Conservation (phyloP, 352 stramenopile genomes). For the Globisporangium abappressorium region DNA sequence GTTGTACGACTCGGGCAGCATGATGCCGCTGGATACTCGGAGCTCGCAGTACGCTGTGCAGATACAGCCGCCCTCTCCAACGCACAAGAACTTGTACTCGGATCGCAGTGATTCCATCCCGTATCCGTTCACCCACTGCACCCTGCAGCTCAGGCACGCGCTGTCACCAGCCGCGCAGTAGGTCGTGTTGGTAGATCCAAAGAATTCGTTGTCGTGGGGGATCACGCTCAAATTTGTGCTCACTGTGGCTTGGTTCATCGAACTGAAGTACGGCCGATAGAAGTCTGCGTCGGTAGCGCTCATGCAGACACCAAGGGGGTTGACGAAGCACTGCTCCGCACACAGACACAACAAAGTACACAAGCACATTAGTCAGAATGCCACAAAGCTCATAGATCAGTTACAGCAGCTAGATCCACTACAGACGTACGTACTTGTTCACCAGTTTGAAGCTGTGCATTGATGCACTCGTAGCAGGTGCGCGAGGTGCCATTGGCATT, state of each 20-base stretch:
- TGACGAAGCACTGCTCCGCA: not conserved
- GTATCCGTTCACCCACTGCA: slow-evolving; percentile 17
- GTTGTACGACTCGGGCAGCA: not conserved
- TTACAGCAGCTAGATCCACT: too few relatives aligned
- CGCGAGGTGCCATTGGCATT: slow-evolving; percentile 11
- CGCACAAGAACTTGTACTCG: slow-evolving; percentile 20
- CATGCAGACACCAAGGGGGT: not conserved
- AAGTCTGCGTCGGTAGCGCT: not conserved
- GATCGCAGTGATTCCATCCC: slow-evolving; percentile 11
- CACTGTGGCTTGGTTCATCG: not conserved
- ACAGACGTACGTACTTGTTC: slow-evolving; percentile 10
- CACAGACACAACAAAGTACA: too few relatives aligned
- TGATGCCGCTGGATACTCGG: slow-evolving; percentile 6
- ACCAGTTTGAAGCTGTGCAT: slow-evolving; percentile 22
- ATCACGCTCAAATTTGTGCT: slow-evolving; percentile 31
- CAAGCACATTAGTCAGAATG: too few relatives aligned
- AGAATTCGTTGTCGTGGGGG: slow-evolving; percentile 31
- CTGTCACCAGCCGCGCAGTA: slow-evolving; percentile 35
- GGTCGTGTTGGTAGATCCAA: slow-evolving; percentile 25
- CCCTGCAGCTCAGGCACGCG: slow-evolving; percentile 22
- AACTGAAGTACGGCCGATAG: not conserved
- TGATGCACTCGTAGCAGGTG: slow-evolving; percentile 43
- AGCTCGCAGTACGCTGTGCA: slow-evolving; percentile 37
- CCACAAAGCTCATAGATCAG: too few relatives aligned
- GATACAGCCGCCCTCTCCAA: slow-evolving; percentile 35